Percentiles rank a stretch among this genome's conserved stretches.
These are phyloP conservation scores for Neodidymelliopsis sp. DNA, from an alignment of 2,329 filamentous ascomycete species.

Conservation along the genomic window DNA sequence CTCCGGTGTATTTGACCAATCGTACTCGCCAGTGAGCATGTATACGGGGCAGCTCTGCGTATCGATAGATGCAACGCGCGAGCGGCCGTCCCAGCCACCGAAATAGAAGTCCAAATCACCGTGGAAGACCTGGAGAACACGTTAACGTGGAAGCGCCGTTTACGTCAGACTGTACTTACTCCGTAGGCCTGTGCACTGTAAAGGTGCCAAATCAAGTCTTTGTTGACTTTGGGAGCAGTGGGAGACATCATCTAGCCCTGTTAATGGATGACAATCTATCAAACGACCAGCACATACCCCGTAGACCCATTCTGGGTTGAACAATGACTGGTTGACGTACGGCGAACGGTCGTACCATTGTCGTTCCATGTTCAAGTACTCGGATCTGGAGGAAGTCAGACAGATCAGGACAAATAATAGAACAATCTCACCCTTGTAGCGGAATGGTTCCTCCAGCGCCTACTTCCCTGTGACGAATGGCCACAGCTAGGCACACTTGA, in stretches of 20 bases:
- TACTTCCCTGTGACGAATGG: constrained; percentile 56
- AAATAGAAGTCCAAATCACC: constrained; percentile 62
- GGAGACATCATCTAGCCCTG: constrained; percentile 54
- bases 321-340: constrained; percentile 57
- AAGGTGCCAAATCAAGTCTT: constrained; percentile 59
- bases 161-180: constrained; percentile 18
- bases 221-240: constrained; percentile 54
- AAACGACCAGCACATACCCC: constrained; percentile 35
- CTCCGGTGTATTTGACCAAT: constrained; percentile 57
- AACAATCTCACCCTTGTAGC: constrained; percentile 50
- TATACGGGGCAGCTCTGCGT: constrained; percentile 59
- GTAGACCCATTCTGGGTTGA: constrained; percentile 59
- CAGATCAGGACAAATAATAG: constrained; percentile 20
- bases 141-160: not conserved
- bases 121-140: constrained; percentile 53
- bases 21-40: constrained; percentile 61
- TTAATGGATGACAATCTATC: constrained; percentile 3
- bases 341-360: constrained; percentile 57
- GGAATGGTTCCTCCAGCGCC: constrained; percentile 57
- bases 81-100: constrained; percentile 58
- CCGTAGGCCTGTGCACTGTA: constrained; percentile 60
- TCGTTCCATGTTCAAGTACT: constrained; percentile 54
- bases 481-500: constrained; percentile 58
- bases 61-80: constrained; percentile 55
- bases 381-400: constrained; percentile 32